phyloP scores from a whole-genome alignment of 2,329 filamentous ascomycete genomes.

The Claviceps pusilla region DNA sequence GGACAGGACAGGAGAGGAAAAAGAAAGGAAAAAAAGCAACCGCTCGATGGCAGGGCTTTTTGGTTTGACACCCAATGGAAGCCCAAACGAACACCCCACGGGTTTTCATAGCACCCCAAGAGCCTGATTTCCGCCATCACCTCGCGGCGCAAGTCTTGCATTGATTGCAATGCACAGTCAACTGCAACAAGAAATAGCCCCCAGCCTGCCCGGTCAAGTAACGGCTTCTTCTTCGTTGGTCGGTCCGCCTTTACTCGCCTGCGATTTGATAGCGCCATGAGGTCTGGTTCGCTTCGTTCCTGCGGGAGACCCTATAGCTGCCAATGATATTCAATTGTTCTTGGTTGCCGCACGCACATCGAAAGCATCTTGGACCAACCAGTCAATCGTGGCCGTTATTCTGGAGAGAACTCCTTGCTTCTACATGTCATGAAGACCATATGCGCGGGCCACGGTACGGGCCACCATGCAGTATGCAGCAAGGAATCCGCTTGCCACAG shows the following conservation, averaged over 20 bases:
- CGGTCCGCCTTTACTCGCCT: neutral
- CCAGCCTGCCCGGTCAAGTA: neutral
- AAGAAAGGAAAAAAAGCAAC: no score
- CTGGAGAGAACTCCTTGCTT: neutral
- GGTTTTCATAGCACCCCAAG: constrained; percentile 18
- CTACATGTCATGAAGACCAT: neutral
- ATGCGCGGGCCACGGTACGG: neutral
- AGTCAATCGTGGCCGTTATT: neutral
- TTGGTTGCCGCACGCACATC: neutral
- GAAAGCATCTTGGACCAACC: neutral
- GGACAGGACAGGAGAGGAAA: no score
- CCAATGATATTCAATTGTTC: neutral
- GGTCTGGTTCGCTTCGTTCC: neutral
- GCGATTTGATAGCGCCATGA: neutral
- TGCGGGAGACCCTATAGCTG: neutral
- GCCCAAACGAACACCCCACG: constrained; percentile 10
- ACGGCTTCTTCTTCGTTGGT: neutral
- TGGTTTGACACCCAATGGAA: constrained; percentile 22
- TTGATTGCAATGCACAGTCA: constrained; percentile 5
- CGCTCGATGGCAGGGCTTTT: neutral
- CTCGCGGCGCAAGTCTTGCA: constrained; percentile 27
- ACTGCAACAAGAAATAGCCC: constrained; percentile 3
- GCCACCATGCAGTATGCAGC: constrained; percentile 2
- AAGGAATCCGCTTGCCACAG: constrained; percentile 1
- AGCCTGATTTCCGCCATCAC: constrained; percentile 19